Evolutionary conservation across 164 flowering plant genomes (phyloP), one percentile per base, ranked within the genome.

Genomic region (Euptelea pleiosperma): DNA sequence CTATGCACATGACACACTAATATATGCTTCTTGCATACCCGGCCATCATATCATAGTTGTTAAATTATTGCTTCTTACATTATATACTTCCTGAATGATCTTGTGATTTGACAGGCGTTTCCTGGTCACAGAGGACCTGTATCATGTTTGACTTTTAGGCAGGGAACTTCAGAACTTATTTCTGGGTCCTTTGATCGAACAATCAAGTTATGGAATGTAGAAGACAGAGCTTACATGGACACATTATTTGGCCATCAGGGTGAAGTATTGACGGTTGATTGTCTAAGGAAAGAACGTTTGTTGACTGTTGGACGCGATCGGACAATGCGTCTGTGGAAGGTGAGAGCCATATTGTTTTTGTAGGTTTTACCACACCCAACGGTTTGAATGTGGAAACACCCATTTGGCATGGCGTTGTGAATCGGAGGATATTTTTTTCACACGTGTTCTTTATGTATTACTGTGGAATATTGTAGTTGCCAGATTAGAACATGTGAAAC

Each of bases 111-210:
- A 55, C 84, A 91, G 97, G 96, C 96, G 22, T 91, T 94, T 80
- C 82, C 89, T 30, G 99, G 99, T 67, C 99, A 94, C 49, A 77
- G 77, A 77, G 89, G 90, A 16, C 83, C 90, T 31, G 86, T 94
- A 1, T 91, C 99, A 16, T 82, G 97, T 73, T 70, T 94, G 68
- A 63, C 80, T 60, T 93, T 88, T 69, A 86, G 99, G 70, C 81
- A 83, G 67, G 99, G 97, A 24, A 77, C 85, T 49, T 45, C 87
- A 11, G 85, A 88, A 67, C 85, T 93, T 21, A 78, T 82, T 57
- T 94, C 99, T 65, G 97, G 96, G 53, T 86, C 99, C 41, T 94
- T 70, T 77, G 97, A 94, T 69, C 84, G 97, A 58, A 70, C 86
- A 28, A 61, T 91, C 58, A 91, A 87, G 72, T 73, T 85, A 55